phyloP scores from a whole-genome alignment of 2,329 filamentous ascomycete genomes.

The Tolypocladium capitatum region DNA sequence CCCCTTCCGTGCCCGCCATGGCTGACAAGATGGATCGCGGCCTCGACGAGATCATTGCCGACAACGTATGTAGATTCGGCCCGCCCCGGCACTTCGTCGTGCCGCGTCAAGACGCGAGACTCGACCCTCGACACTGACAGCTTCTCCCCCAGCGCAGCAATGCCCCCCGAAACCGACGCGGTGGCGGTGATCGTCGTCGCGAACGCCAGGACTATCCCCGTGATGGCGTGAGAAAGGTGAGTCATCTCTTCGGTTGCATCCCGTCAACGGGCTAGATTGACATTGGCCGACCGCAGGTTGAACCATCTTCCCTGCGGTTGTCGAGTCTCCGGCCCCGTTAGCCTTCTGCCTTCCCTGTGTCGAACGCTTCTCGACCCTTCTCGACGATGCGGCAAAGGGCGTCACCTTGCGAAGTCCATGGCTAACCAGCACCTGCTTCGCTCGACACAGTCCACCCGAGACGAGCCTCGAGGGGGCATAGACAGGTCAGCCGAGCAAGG shows the following conservation, averaged over 20 bases:
- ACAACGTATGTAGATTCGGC: conserved; percentile 22
- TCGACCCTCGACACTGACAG: not conserved
- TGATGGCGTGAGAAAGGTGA: conserved; percentile 84
- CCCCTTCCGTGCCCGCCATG: conserved; percentile 13
- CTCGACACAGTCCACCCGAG: conserved; percentile 45
- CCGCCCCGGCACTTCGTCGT: not conserved
- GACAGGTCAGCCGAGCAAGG: conserved; percentile 43
- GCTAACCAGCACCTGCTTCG: conserved; percentile 16
- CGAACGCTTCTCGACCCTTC: conserved; percentile 16
- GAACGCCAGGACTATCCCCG: conserved; percentile 45
- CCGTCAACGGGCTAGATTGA: not conserved
- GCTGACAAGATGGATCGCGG: conserved; percentile 37
- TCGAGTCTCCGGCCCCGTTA: conserved; percentile 15
- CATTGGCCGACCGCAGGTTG: conserved; percentile 15
- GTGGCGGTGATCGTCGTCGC: conserved; percentile 19
- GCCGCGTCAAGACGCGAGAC: not conserved
- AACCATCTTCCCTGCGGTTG: conserved; percentile 16
- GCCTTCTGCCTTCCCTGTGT: conserved; percentile 14
- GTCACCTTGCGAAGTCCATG: conserved; percentile 20
- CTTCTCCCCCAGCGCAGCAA: conserved; percentile 15
- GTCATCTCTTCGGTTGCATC: not conserved
- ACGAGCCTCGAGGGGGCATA: conserved; percentile 48
- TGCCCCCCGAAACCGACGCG: conserved; percentile 22
- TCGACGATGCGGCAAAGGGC: conserved; percentile 16
- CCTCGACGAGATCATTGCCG: conserved; percentile 43